Evolutionary conservation across 202 grass and related monocot genomes (phyloP).

Genomic region (Bolboschoenoplectus hybrid): DNA sequence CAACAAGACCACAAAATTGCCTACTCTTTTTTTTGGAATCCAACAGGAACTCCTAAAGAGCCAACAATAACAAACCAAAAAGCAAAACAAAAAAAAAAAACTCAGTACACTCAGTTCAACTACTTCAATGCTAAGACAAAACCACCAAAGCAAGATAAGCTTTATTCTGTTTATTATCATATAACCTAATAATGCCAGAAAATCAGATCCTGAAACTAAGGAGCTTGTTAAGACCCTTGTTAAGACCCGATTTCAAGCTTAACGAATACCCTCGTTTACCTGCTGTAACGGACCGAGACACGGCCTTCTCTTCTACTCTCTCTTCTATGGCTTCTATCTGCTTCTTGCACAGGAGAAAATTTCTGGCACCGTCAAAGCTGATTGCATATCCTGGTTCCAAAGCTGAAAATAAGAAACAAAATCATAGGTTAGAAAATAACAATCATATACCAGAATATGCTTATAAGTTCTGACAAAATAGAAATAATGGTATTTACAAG

Average conservation of each 20-base stretch:
- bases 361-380: conserved; percentile 58
- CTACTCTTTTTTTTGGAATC: not conserved
- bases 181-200: conserved; percentile 12
- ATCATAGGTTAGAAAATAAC: not conserved
- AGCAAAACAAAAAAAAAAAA: too few species aligned
- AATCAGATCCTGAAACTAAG: conserved; percentile 31
- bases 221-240: conserved; percentile 40
- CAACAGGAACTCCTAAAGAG: not conserved
- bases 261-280: conserved; percentile 42
- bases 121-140: not conserved
- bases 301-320: not conserved
- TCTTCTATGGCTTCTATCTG: not conserved
- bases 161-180: conserved; percentile 12
- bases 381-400: conserved; percentile 52
- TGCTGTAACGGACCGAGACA: not conserved
- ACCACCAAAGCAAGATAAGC: not conserved
- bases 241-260: conserved; percentile 61
- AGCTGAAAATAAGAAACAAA: conserved; percentile 37
- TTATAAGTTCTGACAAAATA: not conserved
- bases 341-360: conserved; percentile 73
- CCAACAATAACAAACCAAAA: not conserved
- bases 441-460: not conserved
- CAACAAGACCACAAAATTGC: conserved; percentile 22
- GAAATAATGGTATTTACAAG: not conserved
- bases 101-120: not conserved